Conservation (phyloP, 257 asterid genomes). For the Solanum habrochaites region DNA sequence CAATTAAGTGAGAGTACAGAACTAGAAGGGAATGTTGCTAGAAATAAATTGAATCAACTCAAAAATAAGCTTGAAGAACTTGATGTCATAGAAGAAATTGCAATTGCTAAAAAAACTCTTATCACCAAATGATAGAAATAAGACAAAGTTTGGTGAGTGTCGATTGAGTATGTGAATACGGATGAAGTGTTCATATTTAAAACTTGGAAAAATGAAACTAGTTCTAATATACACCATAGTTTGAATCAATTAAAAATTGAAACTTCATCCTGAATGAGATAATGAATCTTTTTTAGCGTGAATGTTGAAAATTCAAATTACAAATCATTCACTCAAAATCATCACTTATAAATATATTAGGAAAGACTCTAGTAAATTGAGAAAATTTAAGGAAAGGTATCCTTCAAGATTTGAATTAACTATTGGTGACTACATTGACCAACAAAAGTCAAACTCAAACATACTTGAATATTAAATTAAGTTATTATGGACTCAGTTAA, state of each 20-base stretch:
- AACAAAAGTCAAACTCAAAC: too few species aligned
- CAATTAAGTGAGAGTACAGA: not conserved
- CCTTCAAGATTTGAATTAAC: too few species aligned
- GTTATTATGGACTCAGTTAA: too few species aligned
- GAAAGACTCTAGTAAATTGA: too few species aligned
- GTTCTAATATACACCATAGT: not conserved
- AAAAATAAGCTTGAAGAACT: not conserved
- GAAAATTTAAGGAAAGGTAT: too few species aligned
- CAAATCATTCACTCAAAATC: not conserved
- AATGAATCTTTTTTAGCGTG: not conserved
- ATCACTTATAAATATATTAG: not conserved
- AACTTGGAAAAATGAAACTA: not conserved
- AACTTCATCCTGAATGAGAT: not conserved
- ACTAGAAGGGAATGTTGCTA: too few species aligned
- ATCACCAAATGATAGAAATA: not conserved
- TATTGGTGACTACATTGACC: too few species aligned
- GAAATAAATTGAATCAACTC: not conserved
- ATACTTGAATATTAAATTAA: too few species aligned
- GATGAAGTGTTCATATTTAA: not conserved
- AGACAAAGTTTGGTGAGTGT: not conserved
- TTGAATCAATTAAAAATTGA: not conserved
- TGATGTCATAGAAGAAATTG: not conserved
- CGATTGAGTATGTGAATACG: not conserved
- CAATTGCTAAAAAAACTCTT: too few species aligned
- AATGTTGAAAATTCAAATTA: not conserved